Percentiles rank a stretch among this genome's conserved stretches.
Conservation (phyloP, 2,329 filamentous ascomycete species). For the Epichloe typhina region DNA sequence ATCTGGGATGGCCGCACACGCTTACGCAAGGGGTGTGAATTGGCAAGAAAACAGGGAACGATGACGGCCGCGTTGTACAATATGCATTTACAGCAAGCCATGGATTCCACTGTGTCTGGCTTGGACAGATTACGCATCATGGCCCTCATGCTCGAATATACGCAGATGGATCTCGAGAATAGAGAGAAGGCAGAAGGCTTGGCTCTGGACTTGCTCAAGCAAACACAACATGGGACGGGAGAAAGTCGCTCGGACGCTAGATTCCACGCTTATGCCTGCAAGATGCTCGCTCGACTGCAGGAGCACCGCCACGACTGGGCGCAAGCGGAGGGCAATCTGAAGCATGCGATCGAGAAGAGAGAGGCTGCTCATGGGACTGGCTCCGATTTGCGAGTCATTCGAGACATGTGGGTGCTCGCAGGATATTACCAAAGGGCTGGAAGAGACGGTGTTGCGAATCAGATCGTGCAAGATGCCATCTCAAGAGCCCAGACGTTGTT, state of each 20-base stretch:
- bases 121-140: constrained; percentile 18
- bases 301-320: constrained; percentile 20
- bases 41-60: constrained; percentile 14
- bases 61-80: constrained; percentile 19
- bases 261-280: constrained; percentile 26
- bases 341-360: constrained; percentile 19
- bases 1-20: constrained; percentile 25
- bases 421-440: constrained; percentile 20
- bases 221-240: constrained; percentile 12
- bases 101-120: constrained; percentile 6
- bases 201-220: constrained; percentile 16
- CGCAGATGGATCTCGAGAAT: constrained; percentile 25
- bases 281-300: constrained; percentile 24
- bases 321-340: constrained; percentile 20
- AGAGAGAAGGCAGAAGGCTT: constrained; percentile 18
- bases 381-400: constrained; percentile 22
- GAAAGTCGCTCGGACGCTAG: constrained; percentile 17
- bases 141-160: constrained; percentile 23
- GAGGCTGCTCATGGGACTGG: constrained; percentile 22
- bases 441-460: constrained; percentile 14
- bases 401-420: constrained; percentile 26
- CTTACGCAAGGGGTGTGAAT: constrained; percentile 19
- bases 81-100: constrained; percentile 10
- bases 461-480: constrained; percentile 20
- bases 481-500: constrained; percentile 19